Evolutionary conservation across 2,329 filamentous ascomycete genomes (phyloP), one percentile per base, ranked within the genome.

Genomic region (Penicillium sp.): DNA sequence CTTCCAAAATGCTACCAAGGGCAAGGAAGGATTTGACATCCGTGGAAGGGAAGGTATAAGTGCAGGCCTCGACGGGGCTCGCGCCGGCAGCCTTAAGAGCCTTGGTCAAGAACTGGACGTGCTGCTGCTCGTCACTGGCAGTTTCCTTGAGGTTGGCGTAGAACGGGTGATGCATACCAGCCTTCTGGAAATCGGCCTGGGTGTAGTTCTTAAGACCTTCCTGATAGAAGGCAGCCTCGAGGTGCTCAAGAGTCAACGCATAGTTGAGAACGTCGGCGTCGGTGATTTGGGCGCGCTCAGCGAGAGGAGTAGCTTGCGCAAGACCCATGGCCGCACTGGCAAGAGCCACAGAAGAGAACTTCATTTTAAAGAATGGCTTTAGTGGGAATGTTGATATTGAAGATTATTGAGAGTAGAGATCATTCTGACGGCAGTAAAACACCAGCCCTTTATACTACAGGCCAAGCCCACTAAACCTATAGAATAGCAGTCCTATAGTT

Each of bases 171-270:
- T 79, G 70, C 67, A 79, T 81, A 14, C 83, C 84, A 44, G 82
- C 83, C 31, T 70, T 73, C 27, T 73, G 64, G 67, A 87, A 87
- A 62, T 85, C 77, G 2, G 68, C 61, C 57, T 79, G 70, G 31
- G 78, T 80, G 76, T 83, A 89, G 64, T 84, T 86, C 56, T 75
- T 70, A 3, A 89, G 76, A 37, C 82, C 86, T 50, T 86, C 69
- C 35, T 77, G 74, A 74, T 90, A 90, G 75, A 89, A 89, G 55
- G 77, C 79, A 58, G 83, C 76, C 73, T 90, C 87, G 29, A 85
- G 79, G 53, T 82, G 78, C 71, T 85, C 83, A 7, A 84, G 78
- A 22, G 64, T 66, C 35, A 65, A 52, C 19, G 64, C 63, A 48
- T 67, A 67, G 48, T 67, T 63, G 11, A 67, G 59, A 27, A 67